A percentile compares a stretch with the other conserved stretches of the same genome.
Conservation (phyloP, 2,329 filamentous ascomycete species). For the Talaromyces atroroseus region DNA sequence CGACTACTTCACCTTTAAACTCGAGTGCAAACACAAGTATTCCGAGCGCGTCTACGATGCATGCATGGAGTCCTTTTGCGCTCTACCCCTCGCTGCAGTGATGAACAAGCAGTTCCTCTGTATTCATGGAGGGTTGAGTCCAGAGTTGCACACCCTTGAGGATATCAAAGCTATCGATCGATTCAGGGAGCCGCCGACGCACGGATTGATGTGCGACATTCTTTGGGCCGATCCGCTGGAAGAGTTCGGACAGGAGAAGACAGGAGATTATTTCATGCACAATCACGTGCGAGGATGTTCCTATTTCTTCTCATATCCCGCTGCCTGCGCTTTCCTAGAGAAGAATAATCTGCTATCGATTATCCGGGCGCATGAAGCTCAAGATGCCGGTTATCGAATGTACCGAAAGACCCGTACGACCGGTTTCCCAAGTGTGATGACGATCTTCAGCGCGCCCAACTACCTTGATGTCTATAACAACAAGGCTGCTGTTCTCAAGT, state of each 20-base stretch:
- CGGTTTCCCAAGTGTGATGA: slow-evolving; percentile 98
- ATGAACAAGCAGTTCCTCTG: slow-evolving; percentile 99
- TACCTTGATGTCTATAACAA: slow-evolving; percentile 99
- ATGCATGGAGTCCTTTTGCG: slow-evolving; percentile 97
- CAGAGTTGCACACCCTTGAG: slow-evolving; percentile 91
- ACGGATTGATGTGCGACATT: slow-evolving; percentile 98
- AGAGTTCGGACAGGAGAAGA: slow-evolving; percentile 98
- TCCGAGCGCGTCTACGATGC: slow-evolving; percentile 93
- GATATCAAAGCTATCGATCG: slow-evolving; percentile 93
- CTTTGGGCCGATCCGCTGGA: slow-evolving; percentile 97
- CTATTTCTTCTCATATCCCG: slow-evolving; percentile 98
- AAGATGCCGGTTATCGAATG: slow-evolving; percentile 98
- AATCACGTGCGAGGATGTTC: slow-evolving; percentile 98
- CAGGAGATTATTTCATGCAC: slow-evolving; percentile 93
- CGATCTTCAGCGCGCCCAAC: slow-evolving; percentile 97
- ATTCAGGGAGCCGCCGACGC: slow-evolving; percentile 94
- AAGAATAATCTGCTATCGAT: slow-evolving; percentile 98
- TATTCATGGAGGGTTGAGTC: slow-evolving; percentile 93
- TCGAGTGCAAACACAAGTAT: slow-evolving; percentile 99
- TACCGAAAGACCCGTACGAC: slow-evolving; percentile 97
- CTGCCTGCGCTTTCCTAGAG: slow-evolving; percentile 93
- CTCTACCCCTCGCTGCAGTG: slow-evolving; percentile 83
- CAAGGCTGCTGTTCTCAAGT: slow-evolving; percentile 97
- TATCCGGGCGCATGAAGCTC: slow-evolving; percentile 95
- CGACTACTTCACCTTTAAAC: slow-evolving; percentile 99